Evolutionary conservation across 2,329 filamentous ascomycete species (phyloP).

Genomic region (Xylaria hypoxylon): DNA sequence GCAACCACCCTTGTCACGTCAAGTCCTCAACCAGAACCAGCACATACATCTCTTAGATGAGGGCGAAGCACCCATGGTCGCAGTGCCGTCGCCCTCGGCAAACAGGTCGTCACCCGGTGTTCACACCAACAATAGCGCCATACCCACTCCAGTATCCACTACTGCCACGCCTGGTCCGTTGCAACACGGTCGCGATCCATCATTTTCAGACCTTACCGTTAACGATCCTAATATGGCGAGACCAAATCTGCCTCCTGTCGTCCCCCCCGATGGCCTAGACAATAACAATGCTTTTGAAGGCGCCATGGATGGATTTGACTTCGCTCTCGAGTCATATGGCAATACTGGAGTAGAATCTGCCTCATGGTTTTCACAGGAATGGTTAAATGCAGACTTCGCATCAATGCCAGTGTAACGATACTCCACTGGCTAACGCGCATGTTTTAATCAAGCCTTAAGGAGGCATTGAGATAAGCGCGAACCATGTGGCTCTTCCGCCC

Average conservation of each 20-base stretch:
- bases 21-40: constrained; percentile 43
- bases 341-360: constrained; percentile 50
- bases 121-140: constrained; percentile 35
- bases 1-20: constrained; percentile 45
- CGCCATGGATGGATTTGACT: constrained; percentile 59
- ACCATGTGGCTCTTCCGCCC: not conserved
- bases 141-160: constrained; percentile 45
- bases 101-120: constrained; percentile 46
- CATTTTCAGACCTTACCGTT: constrained; percentile 44
- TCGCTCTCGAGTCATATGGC: constrained; percentile 60
- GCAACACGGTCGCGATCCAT: constrained; percentile 43
- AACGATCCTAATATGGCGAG: constrained; percentile 48
- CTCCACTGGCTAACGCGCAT: too few species aligned
- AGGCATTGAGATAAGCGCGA: not conserved
- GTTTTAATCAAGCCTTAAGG: not conserved
- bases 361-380: constrained; percentile 51
- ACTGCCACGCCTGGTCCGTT: constrained; percentile 37
- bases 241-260: constrained; percentile 48
- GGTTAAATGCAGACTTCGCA: constrained; percentile 49
- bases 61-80: constrained; percentile 46
- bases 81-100: constrained; percentile 47
- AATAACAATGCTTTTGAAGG: constrained; percentile 65
- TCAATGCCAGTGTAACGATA: constrained; percentile 46
- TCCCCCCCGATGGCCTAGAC: constrained; percentile 55
- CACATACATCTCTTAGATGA: constrained; percentile 51